Base-by-base conservation (phyloP, 352 stramenopile genomes). In the Pythium chondricola region DNA sequence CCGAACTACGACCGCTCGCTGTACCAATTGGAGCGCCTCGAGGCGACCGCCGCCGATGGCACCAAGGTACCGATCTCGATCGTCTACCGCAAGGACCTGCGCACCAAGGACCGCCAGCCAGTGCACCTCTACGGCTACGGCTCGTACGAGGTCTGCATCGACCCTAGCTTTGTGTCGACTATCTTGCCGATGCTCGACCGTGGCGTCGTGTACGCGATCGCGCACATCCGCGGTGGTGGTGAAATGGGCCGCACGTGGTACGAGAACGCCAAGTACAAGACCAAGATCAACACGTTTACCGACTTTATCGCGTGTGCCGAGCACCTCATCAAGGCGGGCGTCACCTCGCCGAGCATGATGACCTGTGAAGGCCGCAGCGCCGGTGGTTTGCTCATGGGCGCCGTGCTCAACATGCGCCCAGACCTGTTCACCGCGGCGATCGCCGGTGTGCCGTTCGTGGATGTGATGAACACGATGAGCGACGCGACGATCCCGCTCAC, bases 221-320 rank as follows among this genome's bases (percentile, higher is more conserved):
- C 96, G 38, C 97, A 99, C 74, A 94, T 99, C 53, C 79, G 97
- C 48, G 96, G 96, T 37, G 96, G 96, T 50, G 95, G 92, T 46
- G 96, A 99, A 69, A 98, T 98, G 76, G 97, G 97, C n/a, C 75
- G 95, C 37, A 85, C 84, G 25, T 99, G 97, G 97, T 98, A 99
- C 58, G 80, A 97, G 54, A 77, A 82, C 49, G 93, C 87, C 50
- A 99, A 99, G 67, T 98, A 98, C 68, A 81, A 97, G 46, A 89
- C 80, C 41, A 99, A 99, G 75, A 87, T 91, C 52, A 99, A 98
- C 69, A 99, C 97, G n/a, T 99, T 99, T 63, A 88, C 93, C 57
- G 97, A 98, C 63, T 98, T 98, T 40, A 87, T 96, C 44, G 74
- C 71, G 32, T 96, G 83, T 44, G 92, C 88, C 30, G 79, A 97